Base-by-base conservation (phyloP, 2,329 filamentous ascomycete species). In the Exophiala dermatitidis region DNA sequence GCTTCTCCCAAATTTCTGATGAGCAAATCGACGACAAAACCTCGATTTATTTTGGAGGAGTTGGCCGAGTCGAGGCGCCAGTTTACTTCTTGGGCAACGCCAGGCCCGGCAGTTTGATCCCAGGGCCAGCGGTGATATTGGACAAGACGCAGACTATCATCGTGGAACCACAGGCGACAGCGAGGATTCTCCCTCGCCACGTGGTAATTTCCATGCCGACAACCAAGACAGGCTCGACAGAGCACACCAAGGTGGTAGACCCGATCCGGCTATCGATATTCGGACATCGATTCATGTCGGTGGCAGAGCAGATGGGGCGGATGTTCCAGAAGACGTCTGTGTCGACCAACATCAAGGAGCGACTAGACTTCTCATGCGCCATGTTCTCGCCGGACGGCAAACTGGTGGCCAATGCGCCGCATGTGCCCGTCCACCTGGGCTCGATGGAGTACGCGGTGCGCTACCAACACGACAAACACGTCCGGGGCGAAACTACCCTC, bases 381-480 rank as follows among this genome's bases (percentile, higher is more conserved):
- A 76, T 91, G 1, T 91, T 91, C 60, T 87, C 90, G 60, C 79
- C 82, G 0, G 80, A 82, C 5, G 88, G 88, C 12, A 86, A 85
- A 0, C 73, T 91, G 1, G 87, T 91, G 1, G 72, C 72, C 4
- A 74, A 74, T 57, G 78, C 88, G 12, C 88, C 88, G 0, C 87
- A 93, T 72, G 72, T 93, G 8, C 88, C 88, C 0, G 86, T 90
- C 0, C 88, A 91, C 65, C 73, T 93, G 7, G 87, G 87, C 30
- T 88, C 84, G 45, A 90, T 91, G 87, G 86, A 85, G n/a, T 90
- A 86, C 6, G 90, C 87, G 46, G 86, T 91, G 1, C 77, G 80
- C 54, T 86, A 86, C 45, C 87, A 91, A 70, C 84, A 86, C 3
- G 79, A 86, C 62, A 84, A 88, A 37, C 90, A 85, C 85, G 32